Evolutionary conservation across 257 asterid genomes (phyloP), one percentile per base, ranked within the genome.

Genomic region (Paraleonurus japonicus): DNA sequence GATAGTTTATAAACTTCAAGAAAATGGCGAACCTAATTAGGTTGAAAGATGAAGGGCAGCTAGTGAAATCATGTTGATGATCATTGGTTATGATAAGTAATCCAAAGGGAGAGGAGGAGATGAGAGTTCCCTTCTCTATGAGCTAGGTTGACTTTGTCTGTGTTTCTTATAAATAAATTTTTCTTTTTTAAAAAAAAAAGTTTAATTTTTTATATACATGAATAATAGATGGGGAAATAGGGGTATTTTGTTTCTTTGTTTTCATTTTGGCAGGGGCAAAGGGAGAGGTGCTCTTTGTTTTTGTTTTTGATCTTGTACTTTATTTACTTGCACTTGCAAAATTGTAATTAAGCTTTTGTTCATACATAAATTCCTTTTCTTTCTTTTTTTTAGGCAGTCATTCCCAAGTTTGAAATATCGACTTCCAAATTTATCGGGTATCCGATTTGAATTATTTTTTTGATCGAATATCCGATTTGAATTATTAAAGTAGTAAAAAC

Each of bases 271-370:
- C 71, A 64, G 71, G 45, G 35, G 59, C 55, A 51, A 72, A 45
- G 75, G 43, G 65, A 65, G 74, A 62, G 6, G 76, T 33, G 55
- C 67, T 76, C 72, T 78, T 70, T 65, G 45, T 60, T 70, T 78
- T 70, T 65, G 45, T 60, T 70, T 72, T 75, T 72, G 50, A 61
- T 65, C 43, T 65, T 75, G 37, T 67, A 67, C 13, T 76, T 37
- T 61, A 26, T 54, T 70, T 30, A 65, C 78, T 76, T 70, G 59
- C 72, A 53, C 71, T 78, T 71, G 88, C 85, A 83, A 78, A 82
- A 68, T 53, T 86, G 96, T 85, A 81, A 81, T 85, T 83, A 83
- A 70, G 67, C 83, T 37, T 74, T 74, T 85, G 85, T 83, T 80
- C 32, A 79, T 84, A 81, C 48, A 74, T 83, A 79, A 84, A 74